Evolutionary conservation across 257 asterid genomes (phyloP).

Genomic region (Solanum okadae): DNA sequence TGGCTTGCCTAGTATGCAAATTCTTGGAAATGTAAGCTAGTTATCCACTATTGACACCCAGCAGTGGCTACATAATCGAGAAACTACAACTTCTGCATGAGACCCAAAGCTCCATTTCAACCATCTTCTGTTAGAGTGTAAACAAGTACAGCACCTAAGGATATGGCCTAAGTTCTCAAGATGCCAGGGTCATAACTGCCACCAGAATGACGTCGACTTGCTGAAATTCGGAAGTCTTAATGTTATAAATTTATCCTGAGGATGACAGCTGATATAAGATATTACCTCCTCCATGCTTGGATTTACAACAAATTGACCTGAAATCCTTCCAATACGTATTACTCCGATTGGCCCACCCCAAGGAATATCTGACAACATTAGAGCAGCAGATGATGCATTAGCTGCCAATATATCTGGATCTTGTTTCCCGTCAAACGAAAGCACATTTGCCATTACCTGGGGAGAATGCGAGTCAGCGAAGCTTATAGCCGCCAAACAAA

Average conservation of each 20-base stretch:
- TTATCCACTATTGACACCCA: not conserved
- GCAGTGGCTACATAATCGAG: not conserved
- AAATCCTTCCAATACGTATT: conserved; percentile 79
- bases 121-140: not conserved
- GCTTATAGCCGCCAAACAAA: not conserved
- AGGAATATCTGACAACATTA: conserved; percentile 90
- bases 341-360: conserved; percentile 98
- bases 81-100: not conserved
- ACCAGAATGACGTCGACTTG: not conserved
- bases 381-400: conserved; percentile 93
- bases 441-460: conserved; percentile 81
- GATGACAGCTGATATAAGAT: not conserved
- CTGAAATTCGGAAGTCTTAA: not conserved
- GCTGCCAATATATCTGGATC: conserved; percentile 97
- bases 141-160: not conserved
- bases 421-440: conserved; percentile 89
- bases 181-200: not conserved
- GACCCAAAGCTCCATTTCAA: not conserved
- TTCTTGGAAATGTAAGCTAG: not conserved
- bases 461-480: not conserved
- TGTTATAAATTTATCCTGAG: not conserved
- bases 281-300: conserved; percentile 94
- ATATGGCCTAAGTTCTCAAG: not conserved
- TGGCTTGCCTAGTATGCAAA: not conserved
- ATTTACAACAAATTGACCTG: conserved; percentile 69